phyloP scores from a whole-genome alignment of 352 stramenopile genomes.

The Pythium apleroticum region DNA sequence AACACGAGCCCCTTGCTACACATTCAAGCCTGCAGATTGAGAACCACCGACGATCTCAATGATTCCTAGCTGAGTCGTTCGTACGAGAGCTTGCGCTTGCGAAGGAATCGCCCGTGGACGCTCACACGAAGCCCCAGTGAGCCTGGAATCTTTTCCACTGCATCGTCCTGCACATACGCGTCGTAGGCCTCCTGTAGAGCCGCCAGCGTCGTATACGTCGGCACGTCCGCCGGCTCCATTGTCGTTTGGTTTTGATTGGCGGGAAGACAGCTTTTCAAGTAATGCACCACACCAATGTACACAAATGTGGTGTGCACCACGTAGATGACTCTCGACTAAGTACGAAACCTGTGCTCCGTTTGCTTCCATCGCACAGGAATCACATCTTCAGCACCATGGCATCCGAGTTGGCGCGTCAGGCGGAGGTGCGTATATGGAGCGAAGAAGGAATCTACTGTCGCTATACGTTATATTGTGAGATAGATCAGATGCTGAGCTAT shows the following conservation, averaged over 20 bases:
- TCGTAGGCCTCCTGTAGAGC: slow-evolving; percentile 23
- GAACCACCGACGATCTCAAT: neutral
- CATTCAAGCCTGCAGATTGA: neutral
- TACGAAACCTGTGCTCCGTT: slow-evolving; percentile 1
- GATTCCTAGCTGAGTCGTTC: too few relatives aligned
- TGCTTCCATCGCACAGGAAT: neutral
- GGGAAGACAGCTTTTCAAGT: neutral
- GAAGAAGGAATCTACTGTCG: neutral
- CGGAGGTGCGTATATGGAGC: slow-evolving; percentile 44
- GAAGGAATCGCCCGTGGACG: slow-evolving; percentile 68
- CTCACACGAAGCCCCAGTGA: slow-evolving; percentile 28
- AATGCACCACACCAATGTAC: slow-evolving; percentile 9
- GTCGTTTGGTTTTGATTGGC: slow-evolving; percentile 14
- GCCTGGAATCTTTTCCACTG: neutral
- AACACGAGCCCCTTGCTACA: slow-evolving; percentile 82
- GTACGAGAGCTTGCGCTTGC: slow-evolving; percentile 83
- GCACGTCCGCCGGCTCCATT: neutral
- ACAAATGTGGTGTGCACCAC: slow-evolving; percentile 14
- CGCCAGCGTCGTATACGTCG: slow-evolving; percentile 26
- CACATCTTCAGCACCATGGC: slow-evolving; percentile 38
- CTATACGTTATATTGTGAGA: neutral
- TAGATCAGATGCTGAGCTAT: slow-evolving; percentile 16
- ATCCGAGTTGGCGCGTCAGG: slow-evolving; percentile 53
- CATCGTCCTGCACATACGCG: slow-evolving; percentile 1
- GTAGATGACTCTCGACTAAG: neutral